These are phyloP conservation scores for Ogataea nakhonphanomensis DNA, from an alignment of 805 yeast genomes.

Conservation along the genomic window DNA sequence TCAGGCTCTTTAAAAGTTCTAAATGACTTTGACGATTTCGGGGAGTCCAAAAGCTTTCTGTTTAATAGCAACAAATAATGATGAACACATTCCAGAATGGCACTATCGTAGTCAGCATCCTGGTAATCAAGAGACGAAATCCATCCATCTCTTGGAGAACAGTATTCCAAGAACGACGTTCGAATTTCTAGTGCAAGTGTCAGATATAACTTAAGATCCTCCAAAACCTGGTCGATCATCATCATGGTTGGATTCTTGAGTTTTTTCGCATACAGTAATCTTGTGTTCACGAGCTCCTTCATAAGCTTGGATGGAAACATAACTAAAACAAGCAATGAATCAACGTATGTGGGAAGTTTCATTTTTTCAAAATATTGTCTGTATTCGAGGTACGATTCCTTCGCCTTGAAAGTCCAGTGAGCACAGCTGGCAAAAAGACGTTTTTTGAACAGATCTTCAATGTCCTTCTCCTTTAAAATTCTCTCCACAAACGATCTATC, in stretches of 20 bases:
- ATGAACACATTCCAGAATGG: conserved; percentile 68
- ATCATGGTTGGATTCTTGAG: conserved; percentile 84
- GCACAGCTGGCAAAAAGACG: conserved; percentile 66
- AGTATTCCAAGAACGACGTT: conserved; percentile 58
- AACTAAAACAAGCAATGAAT: conserved; percentile 60
- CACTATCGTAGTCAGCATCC: conserved; percentile 58
- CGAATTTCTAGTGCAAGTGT: conserved; percentile 72
- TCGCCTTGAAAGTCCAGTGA: conserved; percentile 81
- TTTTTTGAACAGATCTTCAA: conserved; percentile 64
- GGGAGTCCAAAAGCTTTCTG: conserved; percentile 74
- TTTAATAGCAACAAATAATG: conserved; percentile 69
- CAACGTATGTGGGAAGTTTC: conserved; percentile 71
- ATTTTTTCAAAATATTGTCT: conserved; percentile 60
- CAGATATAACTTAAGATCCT: conserved; percentile 75
- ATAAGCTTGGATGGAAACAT: conserved; percentile 76
- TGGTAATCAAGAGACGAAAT: conserved; percentile 54
- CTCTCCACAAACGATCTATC: conserved; percentile 77
- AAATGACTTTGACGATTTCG: conserved; percentile 58
- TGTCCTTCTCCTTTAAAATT: conserved; percentile 74
- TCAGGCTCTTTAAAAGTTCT: conserved; percentile 91
- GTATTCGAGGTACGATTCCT: conserved; percentile 62
- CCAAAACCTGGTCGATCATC: conserved; percentile 93
- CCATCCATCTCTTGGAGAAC: conserved; percentile 67
- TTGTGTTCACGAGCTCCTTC: conserved; percentile 69
- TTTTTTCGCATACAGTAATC: conserved; percentile 75